Conservation (phyloP, 2,329 filamentous ascomycete genomes). For the Verticillium nonalfalfae region DNA sequence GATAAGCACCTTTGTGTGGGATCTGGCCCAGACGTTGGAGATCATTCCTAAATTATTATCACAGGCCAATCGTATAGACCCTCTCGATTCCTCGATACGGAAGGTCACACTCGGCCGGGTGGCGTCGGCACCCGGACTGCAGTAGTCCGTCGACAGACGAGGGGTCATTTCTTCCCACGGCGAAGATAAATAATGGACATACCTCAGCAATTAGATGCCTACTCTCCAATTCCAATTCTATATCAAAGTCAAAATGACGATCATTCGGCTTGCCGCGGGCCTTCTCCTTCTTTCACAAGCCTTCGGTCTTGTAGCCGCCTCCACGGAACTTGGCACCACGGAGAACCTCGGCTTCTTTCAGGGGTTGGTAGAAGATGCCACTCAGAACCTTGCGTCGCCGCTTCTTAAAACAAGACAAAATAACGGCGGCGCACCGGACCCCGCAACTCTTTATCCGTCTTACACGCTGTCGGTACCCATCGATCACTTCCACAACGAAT, state of each 20-base stretch:
- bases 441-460: constrained; percentile 21
- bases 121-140: no score
- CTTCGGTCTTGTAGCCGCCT: not conserved
- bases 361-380: not conserved
- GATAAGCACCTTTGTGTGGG: no score
- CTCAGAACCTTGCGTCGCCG: not conserved
- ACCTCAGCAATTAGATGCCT: not conserved
- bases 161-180: not conserved
- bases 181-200: not conserved
- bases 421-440: not conserved
- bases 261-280: not conserved
- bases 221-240: not conserved
- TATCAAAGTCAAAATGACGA: not conserved
- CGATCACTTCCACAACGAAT: constrained; percentile 80
- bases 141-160: not conserved
- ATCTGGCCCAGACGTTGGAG: no score
- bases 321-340: not conserved
- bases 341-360: not conserved
- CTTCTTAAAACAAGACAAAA: not conserved
- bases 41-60: no score
- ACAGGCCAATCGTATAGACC: no score
- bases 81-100: not conserved
- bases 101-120: not conserved
- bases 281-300: not conserved
- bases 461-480: constrained; percentile 46